Evolutionary conservation across 371 early-diverging fungal genomes (phyloP), one percentile per base, ranked within the genome.

Genomic region (Amoeboradix gromovi): DNA sequence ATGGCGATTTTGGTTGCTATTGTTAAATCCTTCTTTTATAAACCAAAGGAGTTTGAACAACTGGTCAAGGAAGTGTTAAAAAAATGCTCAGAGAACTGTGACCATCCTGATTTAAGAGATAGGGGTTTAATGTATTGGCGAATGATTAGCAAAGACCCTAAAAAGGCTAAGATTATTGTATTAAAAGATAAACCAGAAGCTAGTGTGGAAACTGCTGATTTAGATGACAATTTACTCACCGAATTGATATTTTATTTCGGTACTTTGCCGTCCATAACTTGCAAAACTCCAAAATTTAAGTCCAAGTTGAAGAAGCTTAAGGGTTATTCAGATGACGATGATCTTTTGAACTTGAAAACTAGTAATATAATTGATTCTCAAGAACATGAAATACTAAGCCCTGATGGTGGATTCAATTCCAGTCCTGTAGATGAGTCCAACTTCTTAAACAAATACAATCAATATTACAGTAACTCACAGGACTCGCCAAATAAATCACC

Each of bases 101-200:
- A 92, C 70, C 92, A 94, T 77, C 94, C 98, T 1, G 95, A 95
- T 76, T 82, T 95, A 68, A 84, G 98, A 68, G 98, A 97, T 75
- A 84, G 98, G 65, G 96, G 92, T 5, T 94, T 87, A 73, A 87
- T 97, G 69, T 97, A 97, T 77, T 94, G 96, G 94, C 81, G 96
- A 31, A 77, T 97, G 69, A 77, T 97, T 27, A 91, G 92, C 1
- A 87, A 90, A 1, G 89, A 90, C 73, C 94, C 94, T 0, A 74
- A 79, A 67, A 75, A 77, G 1, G 81, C 80, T 1, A 78, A 80
- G 73, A 77, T 79, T 48, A 16, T 71, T 12, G 48, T 48, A 22
- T 48, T 48, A 22, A 48, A 48, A 48, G 48, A 48, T 5, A 48
- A 48, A 22, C 48, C 48, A 22, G 48, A 5, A 12, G 48, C 48